A percentile compares a stretch with the other conserved stretches of the same genome.
Conservation (phyloP, 2,329 filamentous ascomycete genomes). For the Beauveria pseudobassiana region DNA sequence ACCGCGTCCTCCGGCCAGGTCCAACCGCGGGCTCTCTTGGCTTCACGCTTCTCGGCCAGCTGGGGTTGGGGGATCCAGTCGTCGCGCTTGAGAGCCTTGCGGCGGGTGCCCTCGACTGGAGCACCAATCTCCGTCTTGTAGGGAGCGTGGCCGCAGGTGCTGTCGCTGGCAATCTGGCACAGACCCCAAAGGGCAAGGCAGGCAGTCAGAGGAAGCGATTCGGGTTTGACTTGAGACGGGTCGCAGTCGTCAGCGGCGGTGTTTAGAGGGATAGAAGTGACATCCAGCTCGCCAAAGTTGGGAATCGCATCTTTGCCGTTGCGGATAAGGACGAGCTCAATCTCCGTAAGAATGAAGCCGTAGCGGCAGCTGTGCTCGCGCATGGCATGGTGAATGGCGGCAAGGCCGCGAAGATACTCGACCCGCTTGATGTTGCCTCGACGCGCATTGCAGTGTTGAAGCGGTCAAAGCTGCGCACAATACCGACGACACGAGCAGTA, state of each 20-base stretch:
- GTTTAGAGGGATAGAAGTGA: constrained; percentile 55
- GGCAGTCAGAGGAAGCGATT: constrained; percentile 52
- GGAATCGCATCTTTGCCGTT: constrained; percentile 66
- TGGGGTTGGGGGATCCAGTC: constrained; percentile 69
- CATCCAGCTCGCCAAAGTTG: constrained; percentile 83
- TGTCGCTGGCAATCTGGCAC: constrained; percentile 61
- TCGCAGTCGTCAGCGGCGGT: constrained; percentile 24
- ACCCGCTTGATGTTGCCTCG: constrained; percentile 77
- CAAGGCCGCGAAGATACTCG: constrained; percentile 78
- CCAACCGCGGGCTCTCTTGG: constrained; percentile 68
- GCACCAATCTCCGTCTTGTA: constrained; percentile 70
- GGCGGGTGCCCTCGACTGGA: constrained; percentile 62
- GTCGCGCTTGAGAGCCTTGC: constrained; percentile 63
- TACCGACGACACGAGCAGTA: constrained; percentile 59
- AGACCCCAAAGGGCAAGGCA: constrained; percentile 71
- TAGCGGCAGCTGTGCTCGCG: constrained; percentile 89
- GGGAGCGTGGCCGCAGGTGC: constrained; percentile 45
- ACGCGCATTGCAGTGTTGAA: constrained; percentile 94
- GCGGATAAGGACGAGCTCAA: constrained; percentile 85
- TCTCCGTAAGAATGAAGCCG: constrained; percentile 94
- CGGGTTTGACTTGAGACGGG: constrained; percentile 23
- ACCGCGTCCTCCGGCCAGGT: constrained; percentile 67
- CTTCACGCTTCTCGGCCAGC: constrained; percentile 67
- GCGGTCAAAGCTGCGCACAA: constrained; percentile 86
- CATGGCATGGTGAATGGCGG: constrained; percentile 85